Conservation (phyloP, 2,329 filamentous ascomycete species). For the Xylariomycetidae sp. region DNA sequence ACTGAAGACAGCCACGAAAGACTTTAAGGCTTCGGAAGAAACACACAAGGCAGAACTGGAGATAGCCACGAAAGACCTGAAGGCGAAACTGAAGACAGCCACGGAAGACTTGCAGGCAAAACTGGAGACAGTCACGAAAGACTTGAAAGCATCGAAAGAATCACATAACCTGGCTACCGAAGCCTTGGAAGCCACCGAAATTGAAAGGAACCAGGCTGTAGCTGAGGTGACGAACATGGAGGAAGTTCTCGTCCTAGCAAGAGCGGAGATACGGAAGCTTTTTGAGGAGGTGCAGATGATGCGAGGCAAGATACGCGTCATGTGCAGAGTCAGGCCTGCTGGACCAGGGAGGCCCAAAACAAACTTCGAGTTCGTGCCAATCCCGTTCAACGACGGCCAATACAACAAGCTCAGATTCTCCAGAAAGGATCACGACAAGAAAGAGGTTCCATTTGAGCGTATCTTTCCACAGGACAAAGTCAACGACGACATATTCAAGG, state of each 20-base stretch:
- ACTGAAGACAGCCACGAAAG: no score
- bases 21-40: no score
- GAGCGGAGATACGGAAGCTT: slow-evolving; percentile 66
- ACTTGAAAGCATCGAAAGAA: no score
- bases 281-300: slow-evolving; percentile 96
- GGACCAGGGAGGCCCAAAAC: slow-evolving; percentile 73
- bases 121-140: background rate
- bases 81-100: slow-evolving; percentile 3
- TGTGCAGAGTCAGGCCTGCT: slow-evolving; percentile 60
- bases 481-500: slow-evolving; percentile 83
- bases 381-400: no score
- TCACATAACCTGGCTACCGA: no score
- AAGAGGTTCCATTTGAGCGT: slow-evolving; percentile 70
- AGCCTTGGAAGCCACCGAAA: no score
- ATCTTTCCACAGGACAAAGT: slow-evolving; percentile 72
- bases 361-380: no score
- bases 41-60: slow-evolving; percentile 1
- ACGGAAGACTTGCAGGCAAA: no score
- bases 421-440: background rate
- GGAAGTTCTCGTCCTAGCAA: slow-evolving; percentile 12
- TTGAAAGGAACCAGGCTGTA: no score
- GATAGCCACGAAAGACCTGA: background rate
- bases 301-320: slow-evolving; percentile 94
- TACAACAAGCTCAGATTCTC: no score
- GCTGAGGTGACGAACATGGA: no score